A percentile compares a stretch with the other conserved stretches of the same genome.
phyloP scores from a whole-genome alignment of 805 yeast species.

The Yamadazyma sp. region DNA sequence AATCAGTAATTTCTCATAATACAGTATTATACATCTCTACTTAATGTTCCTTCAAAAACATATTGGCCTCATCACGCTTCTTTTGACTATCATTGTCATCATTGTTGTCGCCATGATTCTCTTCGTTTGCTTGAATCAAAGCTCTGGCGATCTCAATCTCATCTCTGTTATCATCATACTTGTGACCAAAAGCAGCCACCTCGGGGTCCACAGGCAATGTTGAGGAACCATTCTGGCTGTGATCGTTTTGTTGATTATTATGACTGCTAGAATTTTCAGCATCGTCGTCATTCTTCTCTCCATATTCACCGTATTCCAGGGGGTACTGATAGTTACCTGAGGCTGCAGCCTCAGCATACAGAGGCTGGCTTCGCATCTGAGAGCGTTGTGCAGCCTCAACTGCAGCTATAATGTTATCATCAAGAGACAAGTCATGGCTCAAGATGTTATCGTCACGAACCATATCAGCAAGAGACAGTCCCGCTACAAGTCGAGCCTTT shows the following conservation, averaged over 20 bases:
- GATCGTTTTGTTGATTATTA: neutral
- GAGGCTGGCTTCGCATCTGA: constrained; percentile 25
- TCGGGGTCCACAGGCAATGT: constrained; percentile 57
- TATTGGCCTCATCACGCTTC: constrained; percentile 19
- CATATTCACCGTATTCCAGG: constrained; percentile 7
- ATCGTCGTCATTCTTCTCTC: constrained; percentile 6
- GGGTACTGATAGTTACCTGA: constrained; percentile 20
- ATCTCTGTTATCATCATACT: constrained; percentile 37
- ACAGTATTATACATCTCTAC: neutral
- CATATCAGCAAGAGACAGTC: constrained; percentile 31
- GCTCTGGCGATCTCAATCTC: constrained; percentile 69
- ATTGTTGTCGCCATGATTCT: constrained; percentile 13
- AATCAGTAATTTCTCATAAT: too few relatives aligned
- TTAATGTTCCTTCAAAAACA: constrained; percentile 19
- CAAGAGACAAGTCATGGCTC: constrained; percentile 43
- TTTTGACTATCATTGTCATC: constrained; percentile 5
- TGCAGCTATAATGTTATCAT: constrained; percentile 54
- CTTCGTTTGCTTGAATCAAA: constrained; percentile 57
- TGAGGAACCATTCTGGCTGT: neutral
- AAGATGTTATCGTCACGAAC: constrained; percentile 31
- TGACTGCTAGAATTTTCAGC: constrained; percentile 9
- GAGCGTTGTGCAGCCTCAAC: constrained; percentile 57
- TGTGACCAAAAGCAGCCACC: constrained; percentile 47
- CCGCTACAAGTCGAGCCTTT: constrained; percentile 16
- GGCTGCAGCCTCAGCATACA: constrained; percentile 35